Base-by-base conservation (phyloP, 2,329 filamentous ascomycete species). In the Aspergillus persii region DNA sequence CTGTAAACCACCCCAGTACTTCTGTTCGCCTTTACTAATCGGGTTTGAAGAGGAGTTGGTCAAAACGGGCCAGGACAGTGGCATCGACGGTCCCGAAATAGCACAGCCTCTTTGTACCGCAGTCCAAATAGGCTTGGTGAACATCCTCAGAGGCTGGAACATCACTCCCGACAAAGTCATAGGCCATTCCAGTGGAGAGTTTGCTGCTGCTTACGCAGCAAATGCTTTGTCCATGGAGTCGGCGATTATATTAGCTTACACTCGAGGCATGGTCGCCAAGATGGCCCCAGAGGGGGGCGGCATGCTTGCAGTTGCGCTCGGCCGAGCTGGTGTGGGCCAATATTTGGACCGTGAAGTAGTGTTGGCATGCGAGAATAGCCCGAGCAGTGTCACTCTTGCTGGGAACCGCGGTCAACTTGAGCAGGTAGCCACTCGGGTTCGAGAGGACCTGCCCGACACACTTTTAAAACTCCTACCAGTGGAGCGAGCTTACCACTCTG, bases 361-460 rank as follows among this genome's bases (percentile, higher is more conserved):
- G 1, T 63, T 76, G 3, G 77, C 75, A 1, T 80, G 76, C 52
- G 64, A 75, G 31, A 80, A 80, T 61, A 73, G 71, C 2, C 74
- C 74, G 0, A 54, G 59, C 1, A 76, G 69, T 33, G 67, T 78
- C 0, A 80, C 41, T 26, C 29, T 55, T 23, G 41, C 53, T 12
- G 53, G 53, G 30, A n/a, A 48, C 11, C 41, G 29, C 9, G 29
- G 44, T 7, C n/a, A 23, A n/a, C n/a, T 55, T 4, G 41, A 49
- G 18, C 41, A 11, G 11, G 26, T 36, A 8, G 11, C 29, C 6
- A 15, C 23, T 36, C 9, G 15, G 2, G 4, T 55, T 27, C 9
- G 11, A 23, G 29, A 23, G 8, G 41, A 36, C 6, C 4, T 49
- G 3, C 41, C 52, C 5, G 44, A 55, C 11, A 29, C 30, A 1